Evolutionary conservation across 2,329 filamentous ascomycete species (phyloP).

Genomic region (Emydomyces testavorans): DNA sequence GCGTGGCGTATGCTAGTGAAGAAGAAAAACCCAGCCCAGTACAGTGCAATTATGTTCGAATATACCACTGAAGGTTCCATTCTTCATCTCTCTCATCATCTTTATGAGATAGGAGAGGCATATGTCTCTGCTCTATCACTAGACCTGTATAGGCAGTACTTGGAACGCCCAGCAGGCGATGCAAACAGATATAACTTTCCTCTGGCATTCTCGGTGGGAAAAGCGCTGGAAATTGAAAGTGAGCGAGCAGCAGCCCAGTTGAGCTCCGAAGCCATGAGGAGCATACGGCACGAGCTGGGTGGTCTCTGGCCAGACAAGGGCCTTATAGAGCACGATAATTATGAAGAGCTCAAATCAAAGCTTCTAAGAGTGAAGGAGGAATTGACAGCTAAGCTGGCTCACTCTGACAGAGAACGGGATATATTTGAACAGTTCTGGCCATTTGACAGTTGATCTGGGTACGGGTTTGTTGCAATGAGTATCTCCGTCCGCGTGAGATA

Average conservation of each 20-base stretch:
- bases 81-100: slow-evolving; percentile 1
- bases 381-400: slow-evolving; percentile 1
- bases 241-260: slow-evolving; percentile 2
- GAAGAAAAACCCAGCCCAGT: slow-evolving; percentile 11
- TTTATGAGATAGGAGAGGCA: slow-evolving; percentile 8
- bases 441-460: slow-evolving; percentile 12
- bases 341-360: slow-evolving; percentile 3
- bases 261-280: slow-evolving; percentile 4
- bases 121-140: not conserved
- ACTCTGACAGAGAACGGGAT: not conserved
- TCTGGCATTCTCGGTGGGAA: slow-evolving; percentile 4
- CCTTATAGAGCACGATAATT: slow-evolving; percentile 10
- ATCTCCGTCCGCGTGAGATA: too few species aligned
- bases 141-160: not conserved
- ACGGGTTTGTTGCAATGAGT: too few species aligned
- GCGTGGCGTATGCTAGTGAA: slow-evolving; percentile 14
- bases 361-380: slow-evolving; percentile 6
- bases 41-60: slow-evolving; percentile 9
- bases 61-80: not conserved
- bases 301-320: slow-evolving; percentile 11
- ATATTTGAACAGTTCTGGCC: slow-evolving; percentile 11
- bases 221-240: slow-evolving; percentile 4
- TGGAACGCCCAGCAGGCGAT: not conserved
- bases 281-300: slow-evolving; percentile 1
- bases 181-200: not conserved